Evolutionary conservation across 2,329 filamentous ascomycete genomes (phyloP), one percentile per base, ranked within the genome.

Genomic region (Sclerotinia subarctica): DNA sequence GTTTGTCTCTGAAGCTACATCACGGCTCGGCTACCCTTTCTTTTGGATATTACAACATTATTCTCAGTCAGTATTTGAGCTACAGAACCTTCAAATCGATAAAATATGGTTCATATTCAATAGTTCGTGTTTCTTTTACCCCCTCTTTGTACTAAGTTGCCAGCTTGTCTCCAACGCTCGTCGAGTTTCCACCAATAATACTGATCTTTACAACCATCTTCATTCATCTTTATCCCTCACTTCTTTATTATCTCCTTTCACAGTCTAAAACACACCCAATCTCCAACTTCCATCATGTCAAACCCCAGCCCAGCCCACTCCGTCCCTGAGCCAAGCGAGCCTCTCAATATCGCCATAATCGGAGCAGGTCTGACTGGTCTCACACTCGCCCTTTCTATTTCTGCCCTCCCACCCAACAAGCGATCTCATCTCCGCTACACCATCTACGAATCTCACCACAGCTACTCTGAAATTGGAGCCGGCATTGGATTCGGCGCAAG

Each of bases 391-490:
- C 58, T 62, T 1, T 62, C 58, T 7, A 62, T 62, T 1, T 62
- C 58, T 8, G 58, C 58, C 0, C 46, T 62, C 1, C 46, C 46
- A 8, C 7, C 8, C 0, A 13, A 38, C 21, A n/a, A 35, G 13
- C 29, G 21, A 1, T 49, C 46, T 15, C 29, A 62, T 8, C 29
- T 62, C 29, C 58, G 46, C 21, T 62, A 62, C 15, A 62, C 46
- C 13, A 62, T 62, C 44, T 62, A 62, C 7, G 58, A 62, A 51
- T 62, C 58, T 0, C 58, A 62, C 29, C 21, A 35, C 1, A n/a
- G n/a, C 21, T 62, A 62, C 15, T 62, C 58, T 5, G 58, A 62
- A 26, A 62, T 62, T 13, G 58, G 58, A 15, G 58, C 58, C 13
- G 58, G 58, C 0, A 62, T 62, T 62, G 58, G 58, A 49, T 62